Evolutionary conservation across 2,329 filamentous ascomycete genomes (phyloP), one percentile per base, ranked within the genome.

Genomic region (Aspergillus floridensis): DNA sequence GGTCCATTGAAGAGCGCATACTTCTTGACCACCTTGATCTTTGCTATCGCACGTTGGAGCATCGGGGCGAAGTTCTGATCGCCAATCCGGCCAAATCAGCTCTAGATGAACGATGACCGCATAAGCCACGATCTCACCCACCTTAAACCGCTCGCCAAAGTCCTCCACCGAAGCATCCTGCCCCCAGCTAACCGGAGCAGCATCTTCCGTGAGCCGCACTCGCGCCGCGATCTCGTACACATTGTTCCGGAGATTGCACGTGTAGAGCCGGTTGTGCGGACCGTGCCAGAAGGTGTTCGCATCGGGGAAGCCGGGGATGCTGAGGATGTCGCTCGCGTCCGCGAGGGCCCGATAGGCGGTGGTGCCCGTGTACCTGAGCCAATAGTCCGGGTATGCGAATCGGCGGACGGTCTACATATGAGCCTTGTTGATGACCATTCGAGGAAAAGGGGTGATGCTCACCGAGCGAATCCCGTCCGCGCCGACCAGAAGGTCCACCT

Each of bases 211-310:
- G 31, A 29, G 58, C 11, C 16, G 61, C 12, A 47, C 57, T 52
- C 32, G 55, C 22, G 49, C 51, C 8, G 41, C 58, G 5, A 64
- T 41, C 31, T 64, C 62, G 35, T 60, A 64, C 10, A 62, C 48
- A 2, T 59, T 57, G 32, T 56, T 59, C 2, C 49, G 50, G 22
- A 64, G 22, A 19, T 60, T 62, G 21, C 62, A 64, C 3, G 62
- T 64, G 38, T 62, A 64, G 1, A 64, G 53, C 52, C 60, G 59
- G 6, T 59, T 38, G 3, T 38, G 32, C 11, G 62, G 60, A 10
- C 62, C 62, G 46, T 64, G 62, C 62, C 62, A 64, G 19, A 64
- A 62, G 4, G 58, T 64, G 7, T 62, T 56, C 0, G 60, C 53
- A 10, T 64, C 60, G 0, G 58, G 60, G 5, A 60, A 62, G 0